A percentile compares a stretch with the other conserved stretches of the same genome.
phyloP scores from a whole-genome alignment of 2,329 filamentous ascomycete genomes.

The Aspergillus eucalypticola region DNA sequence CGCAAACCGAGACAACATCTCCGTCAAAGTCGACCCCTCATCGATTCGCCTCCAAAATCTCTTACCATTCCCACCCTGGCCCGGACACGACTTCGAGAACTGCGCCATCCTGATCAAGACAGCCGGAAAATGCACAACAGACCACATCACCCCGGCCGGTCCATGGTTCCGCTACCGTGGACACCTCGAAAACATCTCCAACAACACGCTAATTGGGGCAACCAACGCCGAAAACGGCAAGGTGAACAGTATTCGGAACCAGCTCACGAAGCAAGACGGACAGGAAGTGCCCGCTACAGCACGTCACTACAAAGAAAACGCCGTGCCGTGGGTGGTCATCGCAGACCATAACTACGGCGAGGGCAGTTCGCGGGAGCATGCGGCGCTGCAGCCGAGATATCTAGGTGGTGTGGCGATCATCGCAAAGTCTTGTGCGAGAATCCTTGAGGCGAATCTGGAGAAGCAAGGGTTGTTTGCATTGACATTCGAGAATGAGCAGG shows the following conservation, averaged over 20 bases:
- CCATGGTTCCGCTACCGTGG: constrained; percentile 2
- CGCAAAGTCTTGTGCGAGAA: background rate
- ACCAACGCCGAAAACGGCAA: background rate
- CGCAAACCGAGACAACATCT: background rate
- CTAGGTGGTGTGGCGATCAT: background rate
- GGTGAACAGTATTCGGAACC: background rate
- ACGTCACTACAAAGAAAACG: background rate
- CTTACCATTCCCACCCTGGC: background rate
- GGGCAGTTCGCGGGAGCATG: background rate
- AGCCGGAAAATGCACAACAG: background rate
- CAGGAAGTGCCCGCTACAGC: background rate
- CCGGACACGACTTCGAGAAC: background rate
- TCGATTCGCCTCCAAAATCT: background rate
- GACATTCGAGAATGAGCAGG: background rate
- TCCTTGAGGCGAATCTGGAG: background rate
- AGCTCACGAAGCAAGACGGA: background rate
- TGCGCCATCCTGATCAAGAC: background rate
- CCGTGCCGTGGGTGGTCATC: background rate
- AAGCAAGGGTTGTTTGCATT: background rate
- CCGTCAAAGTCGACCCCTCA: background rate
- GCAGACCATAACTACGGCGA: constrained; percentile 1
- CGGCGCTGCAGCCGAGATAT: constrained; percentile 1
- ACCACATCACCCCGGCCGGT: background rate
- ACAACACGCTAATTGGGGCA: background rate
- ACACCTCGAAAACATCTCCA: constrained; percentile 4